Evolutionary conservation across 495 filamentous ascomycete species (phyloP).

Genomic region (Aspergillus haitiensis): DNA sequence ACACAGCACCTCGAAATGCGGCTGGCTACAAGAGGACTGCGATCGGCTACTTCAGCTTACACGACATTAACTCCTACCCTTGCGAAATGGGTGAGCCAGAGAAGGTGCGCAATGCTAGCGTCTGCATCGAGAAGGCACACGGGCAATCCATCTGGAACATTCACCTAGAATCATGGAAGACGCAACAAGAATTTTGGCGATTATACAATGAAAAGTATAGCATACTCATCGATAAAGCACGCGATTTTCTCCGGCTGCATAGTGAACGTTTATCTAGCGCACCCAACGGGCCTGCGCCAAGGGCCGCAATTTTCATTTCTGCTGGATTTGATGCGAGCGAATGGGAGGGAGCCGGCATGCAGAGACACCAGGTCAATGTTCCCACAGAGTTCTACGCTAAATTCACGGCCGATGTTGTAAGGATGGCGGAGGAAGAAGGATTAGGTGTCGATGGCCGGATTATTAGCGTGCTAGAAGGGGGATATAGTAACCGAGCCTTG

Average conservation of each 20-base stretch:
- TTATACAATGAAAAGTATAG: slow-evolving; percentile 77
- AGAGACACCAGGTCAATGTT: slow-evolving; percentile 89
- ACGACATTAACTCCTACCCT: slow-evolving; percentile 97
- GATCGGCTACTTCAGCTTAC: slow-evolving; percentile 92
- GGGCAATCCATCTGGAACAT: slow-evolving; percentile 94
- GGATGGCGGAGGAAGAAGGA: slow-evolving; percentile 76
- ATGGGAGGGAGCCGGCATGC: slow-evolving; percentile 89
- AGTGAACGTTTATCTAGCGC: slow-evolving; percentile 58
- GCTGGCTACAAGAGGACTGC: slow-evolving; percentile 73
- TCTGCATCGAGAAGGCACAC: slow-evolving; percentile 90
- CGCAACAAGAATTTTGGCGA: slow-evolving; percentile 79
- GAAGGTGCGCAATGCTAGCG: slow-evolving; percentile 85
- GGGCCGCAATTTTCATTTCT: slow-evolving; percentile 87
- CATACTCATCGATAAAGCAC: slow-evolving; percentile 74
- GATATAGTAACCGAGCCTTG: slow-evolving; percentile 89
- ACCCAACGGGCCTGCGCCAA: slow-evolving; percentile 57
- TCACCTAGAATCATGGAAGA: slow-evolving; percentile 87
- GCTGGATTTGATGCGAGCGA: slow-evolving; percentile 97
- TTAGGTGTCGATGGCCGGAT: slow-evolving; percentile 77
- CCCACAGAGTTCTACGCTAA: slow-evolving; percentile 95
- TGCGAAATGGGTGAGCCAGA: slow-evolving; percentile 87
- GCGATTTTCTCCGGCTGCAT: slow-evolving; percentile 68
- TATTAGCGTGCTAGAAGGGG: slow-evolving; percentile 91
- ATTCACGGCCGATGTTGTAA: slow-evolving; percentile 80
- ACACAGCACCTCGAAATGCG: slow-evolving; percentile 60